Evolutionary conservation across 2,329 filamentous ascomycete genomes (phyloP).

Genomic region (Neodidymelliopsis sp.): DNA sequence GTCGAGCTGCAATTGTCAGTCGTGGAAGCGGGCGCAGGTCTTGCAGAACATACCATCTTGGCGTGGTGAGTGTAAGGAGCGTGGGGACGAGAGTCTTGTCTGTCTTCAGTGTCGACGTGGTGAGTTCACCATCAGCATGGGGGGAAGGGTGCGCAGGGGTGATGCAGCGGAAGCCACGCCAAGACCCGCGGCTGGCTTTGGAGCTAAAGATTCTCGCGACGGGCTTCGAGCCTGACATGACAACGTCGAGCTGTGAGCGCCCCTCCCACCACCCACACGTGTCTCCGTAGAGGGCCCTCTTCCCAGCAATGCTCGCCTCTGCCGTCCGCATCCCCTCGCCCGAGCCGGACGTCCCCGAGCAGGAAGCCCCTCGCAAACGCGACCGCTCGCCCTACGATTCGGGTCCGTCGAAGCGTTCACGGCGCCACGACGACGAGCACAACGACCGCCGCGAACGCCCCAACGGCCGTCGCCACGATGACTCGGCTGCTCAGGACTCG

Average conservation of each 20-base stretch:
- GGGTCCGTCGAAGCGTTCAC: constrained; percentile 49
- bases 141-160: constrained; percentile 10
- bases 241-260: constrained; percentile 5
- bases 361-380: constrained; percentile 58
- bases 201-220: constrained; percentile 40
- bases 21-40: not conserved
- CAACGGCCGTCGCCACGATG: constrained; percentile 67
- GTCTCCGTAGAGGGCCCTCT: constrained; percentile 2
- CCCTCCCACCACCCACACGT: constrained; percentile 1
- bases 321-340: constrained; percentile 66
- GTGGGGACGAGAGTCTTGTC: constrained; percentile 15
- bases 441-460: constrained; percentile 68
- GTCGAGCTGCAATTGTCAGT: constrained; percentile 73
- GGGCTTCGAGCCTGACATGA: constrained; percentile 8
- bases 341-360: constrained; percentile 56
- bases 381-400: constrained; percentile 60
- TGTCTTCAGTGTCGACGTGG: constrained; percentile 12
- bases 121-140: constrained; percentile 2
- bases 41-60: constrained; percentile 16
- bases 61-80: constrained; percentile 9
- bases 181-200: constrained; percentile 9
- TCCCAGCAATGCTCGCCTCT: constrained; percentile 44
- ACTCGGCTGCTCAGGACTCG: constrained; percentile 17
- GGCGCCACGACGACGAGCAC: constrained; percentile 42
- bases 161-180: too few relatives aligned